Base-by-base conservation (phyloP, 768 basidiomycete species). In the Lentinula sp. region DNA sequence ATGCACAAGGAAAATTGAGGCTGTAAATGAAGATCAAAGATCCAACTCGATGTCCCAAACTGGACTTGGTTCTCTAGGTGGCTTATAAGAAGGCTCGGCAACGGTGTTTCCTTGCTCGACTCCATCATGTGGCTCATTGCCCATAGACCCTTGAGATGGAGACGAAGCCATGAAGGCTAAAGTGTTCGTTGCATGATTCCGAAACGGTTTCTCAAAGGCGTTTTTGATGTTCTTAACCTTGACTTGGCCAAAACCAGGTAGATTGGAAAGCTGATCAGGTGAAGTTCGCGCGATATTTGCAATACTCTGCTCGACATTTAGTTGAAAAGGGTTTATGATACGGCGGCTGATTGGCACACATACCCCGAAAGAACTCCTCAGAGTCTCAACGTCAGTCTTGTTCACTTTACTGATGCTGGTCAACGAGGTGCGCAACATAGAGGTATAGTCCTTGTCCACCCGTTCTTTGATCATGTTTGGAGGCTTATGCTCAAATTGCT, bases 391-490 rank as follows among this genome's bases (percentile, higher is more conserved):
- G 67, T 99, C 97, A 3, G 96, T 98, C 79, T 96, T 97, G 75
- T 98, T 98, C 63, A 99, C 93, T 66, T 91, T 93, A 69, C 84
- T 89, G 67, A 98, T 91, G 64, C 85, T 86, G 1, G 96, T 98
- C 32, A 99, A 78, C 1, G 91, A 83, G 18, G 85, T 84, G 60
- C 90, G 90, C 13, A 98, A 72, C 67, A 94, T 81, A 7, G 93
- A 85, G 64, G 81, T 75, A 68, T 97, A 93, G 67, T 93, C 90
- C 65, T 95, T 93, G 71, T 97, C 94, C 33, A 91, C 79, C 48
- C 93, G 88, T 70, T 98, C 97, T 72, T 95, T 96, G 77, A 99
- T 95, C 68, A 95, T 78, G 69, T 93, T 88, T 7, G 96, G 95
- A 9, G 94, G 85, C 67, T 91, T 95, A 78, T 93, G 88, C 71